phyloP scores from a whole-genome alignment of 179 eudicot species.

The Actinidia polygama region DNA sequence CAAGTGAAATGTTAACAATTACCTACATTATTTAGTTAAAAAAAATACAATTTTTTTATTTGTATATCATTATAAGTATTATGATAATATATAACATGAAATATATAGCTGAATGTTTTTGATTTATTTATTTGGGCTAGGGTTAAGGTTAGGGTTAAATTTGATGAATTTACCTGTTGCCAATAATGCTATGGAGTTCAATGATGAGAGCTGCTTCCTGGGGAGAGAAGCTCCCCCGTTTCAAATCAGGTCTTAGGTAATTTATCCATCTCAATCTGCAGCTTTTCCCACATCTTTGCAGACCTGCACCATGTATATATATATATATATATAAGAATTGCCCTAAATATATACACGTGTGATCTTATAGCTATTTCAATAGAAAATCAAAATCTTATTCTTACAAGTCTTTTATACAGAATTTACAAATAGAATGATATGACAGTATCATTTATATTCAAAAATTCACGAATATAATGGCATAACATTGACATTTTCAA shows the following conservation, averaged over 20 bases:
- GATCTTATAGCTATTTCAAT: too few relatives aligned
- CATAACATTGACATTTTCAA: too few relatives aligned
- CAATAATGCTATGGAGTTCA: constrained; percentile 80
- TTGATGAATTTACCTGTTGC: constrained; percentile 56
- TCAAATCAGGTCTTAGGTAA: constrained; percentile 84
- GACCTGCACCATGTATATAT: constrained; percentile 41
- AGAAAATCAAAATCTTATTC: too few relatives aligned
- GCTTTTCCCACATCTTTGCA: constrained; percentile 92
- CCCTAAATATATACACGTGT: too few relatives aligned
- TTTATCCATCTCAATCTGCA: constrained; percentile 93
- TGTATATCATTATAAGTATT: background rate
- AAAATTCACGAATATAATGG: too few relatives aligned
- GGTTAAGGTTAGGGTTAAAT: background rate
- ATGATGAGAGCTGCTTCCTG: constrained; percentile 78
- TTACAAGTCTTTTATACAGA: too few relatives aligned
- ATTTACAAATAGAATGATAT: too few relatives aligned
- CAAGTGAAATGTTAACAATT: background rate
- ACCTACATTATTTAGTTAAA: background rate
- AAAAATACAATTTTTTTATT: background rate
- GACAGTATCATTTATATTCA: too few relatives aligned
- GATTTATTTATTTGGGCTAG: background rate
- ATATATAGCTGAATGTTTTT: background rate
- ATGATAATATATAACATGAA: background rate
- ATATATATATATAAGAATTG: too few relatives aligned
- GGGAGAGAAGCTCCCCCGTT: constrained; percentile 77